Evolutionary conservation across 1,284 basidiomycete genomes (phyloP).

Genomic region (Ganoderma sinense): DNA sequence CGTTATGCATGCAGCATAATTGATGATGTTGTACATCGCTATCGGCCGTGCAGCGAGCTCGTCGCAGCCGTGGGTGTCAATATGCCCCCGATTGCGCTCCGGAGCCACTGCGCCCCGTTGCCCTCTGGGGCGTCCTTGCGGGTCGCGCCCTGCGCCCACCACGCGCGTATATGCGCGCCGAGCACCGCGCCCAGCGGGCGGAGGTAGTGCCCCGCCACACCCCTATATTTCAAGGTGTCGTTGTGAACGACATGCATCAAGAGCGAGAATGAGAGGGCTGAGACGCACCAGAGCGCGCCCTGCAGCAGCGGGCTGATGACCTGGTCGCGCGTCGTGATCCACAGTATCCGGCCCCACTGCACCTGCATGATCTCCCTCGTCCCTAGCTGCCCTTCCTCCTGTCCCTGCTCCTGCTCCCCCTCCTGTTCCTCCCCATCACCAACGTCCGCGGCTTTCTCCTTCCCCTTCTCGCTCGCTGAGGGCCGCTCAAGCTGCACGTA

Average conservation of each 20-base stretch:
- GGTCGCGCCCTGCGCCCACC: conserved; percentile 36
- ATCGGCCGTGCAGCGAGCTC: conserved; percentile 12
- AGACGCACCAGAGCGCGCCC: conserved; percentile 70
- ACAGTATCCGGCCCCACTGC: conserved; percentile 66
- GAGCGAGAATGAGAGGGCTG: background rate
- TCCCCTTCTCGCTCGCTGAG: conserved; percentile 41
- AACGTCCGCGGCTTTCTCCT: conserved; percentile 31
- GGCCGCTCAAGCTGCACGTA: conserved; percentile 52
- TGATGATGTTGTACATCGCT: background rate
- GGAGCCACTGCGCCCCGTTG: conserved; percentile 34
- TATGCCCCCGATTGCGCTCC: conserved; percentile 31
- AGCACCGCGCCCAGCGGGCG: conserved; percentile 28
- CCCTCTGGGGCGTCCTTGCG: conserved; percentile 30
- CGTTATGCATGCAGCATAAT: background rate
- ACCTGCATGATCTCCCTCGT: conserved; percentile 51
- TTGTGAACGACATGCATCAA: background rate
- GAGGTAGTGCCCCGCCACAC: conserved; percentile 35
- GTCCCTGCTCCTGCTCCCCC: conserved; percentile 29
- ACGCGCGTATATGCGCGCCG: conserved; percentile 29
- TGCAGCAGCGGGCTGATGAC: conserved; percentile 72
- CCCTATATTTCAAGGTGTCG: conserved; percentile 27
- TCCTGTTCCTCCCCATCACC: conserved; percentile 27
- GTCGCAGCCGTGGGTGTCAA: conserved; percentile 16
- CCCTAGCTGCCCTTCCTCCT: conserved; percentile 22
- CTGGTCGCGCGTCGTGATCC: conserved; percentile 74